Evolutionary conservation across 495 filamentous ascomycete genomes (phyloP).

Genomic region (Amorphotheca resinae): DNA sequence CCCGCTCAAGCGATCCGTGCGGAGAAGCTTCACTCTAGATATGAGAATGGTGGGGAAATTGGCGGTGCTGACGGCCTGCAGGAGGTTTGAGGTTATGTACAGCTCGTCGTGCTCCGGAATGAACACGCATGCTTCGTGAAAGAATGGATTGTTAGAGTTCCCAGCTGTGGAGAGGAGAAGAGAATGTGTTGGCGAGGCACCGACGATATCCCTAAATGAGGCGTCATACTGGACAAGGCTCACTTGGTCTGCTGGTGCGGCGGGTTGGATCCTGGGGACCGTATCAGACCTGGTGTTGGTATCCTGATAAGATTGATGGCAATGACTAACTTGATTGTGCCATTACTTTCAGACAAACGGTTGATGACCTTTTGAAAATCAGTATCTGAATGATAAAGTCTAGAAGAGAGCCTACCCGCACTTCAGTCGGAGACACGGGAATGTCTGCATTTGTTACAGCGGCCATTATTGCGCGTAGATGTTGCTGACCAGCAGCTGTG

Average conservation of each 20-base stretch:
- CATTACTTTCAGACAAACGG: slow-evolving; percentile 14
- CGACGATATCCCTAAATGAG: slow-evolving; percentile 13
- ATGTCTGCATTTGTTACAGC: slow-evolving; percentile 22
- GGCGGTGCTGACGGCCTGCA: slow-evolving; percentile 27
- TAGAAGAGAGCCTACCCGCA: slow-evolving; percentile 13
- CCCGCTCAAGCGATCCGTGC: slow-evolving; percentile 14
- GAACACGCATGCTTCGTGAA: slow-evolving; percentile 50
- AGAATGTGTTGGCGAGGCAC: slow-evolving; percentile 20
- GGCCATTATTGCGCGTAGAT: slow-evolving; percentile 21
- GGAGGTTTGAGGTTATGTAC: slow-evolving; percentile 46
- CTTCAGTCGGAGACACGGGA: neutral
- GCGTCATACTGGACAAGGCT: slow-evolving; percentile 14
- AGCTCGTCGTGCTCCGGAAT: slow-evolving; percentile 32
- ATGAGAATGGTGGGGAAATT: slow-evolving; percentile 30
- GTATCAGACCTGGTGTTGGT: neutral
- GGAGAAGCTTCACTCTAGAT: slow-evolving; percentile 25
- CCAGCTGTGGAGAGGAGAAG: slow-evolving; percentile 27
- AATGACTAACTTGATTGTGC: slow-evolving; percentile 13
- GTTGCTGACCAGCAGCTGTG: no score
- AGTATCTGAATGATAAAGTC: neutral
- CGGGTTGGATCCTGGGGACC: neutral
- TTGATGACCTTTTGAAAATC: slow-evolving; percentile 10
- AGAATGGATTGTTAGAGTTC: slow-evolving; percentile 32
- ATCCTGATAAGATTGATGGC: neutral
- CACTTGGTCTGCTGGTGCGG: slow-evolving; percentile 14